phyloP scores from a whole-genome alignment of 345 rosid species.

The Turnera subulata region DNA sequence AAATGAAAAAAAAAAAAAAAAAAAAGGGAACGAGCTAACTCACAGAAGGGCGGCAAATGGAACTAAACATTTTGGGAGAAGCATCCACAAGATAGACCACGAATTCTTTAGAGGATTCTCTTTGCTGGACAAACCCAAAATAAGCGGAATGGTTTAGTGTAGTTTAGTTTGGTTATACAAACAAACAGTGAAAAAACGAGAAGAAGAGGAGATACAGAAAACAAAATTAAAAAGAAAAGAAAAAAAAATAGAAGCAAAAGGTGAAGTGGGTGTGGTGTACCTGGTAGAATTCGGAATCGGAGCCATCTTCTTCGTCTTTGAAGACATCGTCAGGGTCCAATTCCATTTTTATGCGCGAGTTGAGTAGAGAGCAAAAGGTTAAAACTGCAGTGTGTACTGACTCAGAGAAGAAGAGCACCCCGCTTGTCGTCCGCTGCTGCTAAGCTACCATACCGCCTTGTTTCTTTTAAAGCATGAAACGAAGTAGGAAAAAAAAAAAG shows the following conservation, averaged over 20 bases:
- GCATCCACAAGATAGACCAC: constrained; percentile 78
- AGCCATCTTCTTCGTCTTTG: constrained; percentile 80
- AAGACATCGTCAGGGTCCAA: constrained; percentile 88
- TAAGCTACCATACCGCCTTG: too few species aligned
- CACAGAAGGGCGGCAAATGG: constrained; percentile 42
- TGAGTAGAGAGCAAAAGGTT: too few species aligned
- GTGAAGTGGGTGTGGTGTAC: constrained; percentile 19
- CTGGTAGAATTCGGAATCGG: constrained; percentile 52
- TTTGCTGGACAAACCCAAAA: constrained; percentile 33
- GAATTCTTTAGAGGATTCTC: constrained; percentile 63
- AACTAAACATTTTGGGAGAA: constrained; percentile 76
- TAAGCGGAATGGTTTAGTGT: too few species aligned
- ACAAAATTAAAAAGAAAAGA: too few species aligned
- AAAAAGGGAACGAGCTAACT: background rate
- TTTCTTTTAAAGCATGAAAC: too few species aligned
- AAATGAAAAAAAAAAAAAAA: background rate
- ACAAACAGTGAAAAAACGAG: background rate
- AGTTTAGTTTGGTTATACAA: too few species aligned
- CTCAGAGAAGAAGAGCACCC: too few species aligned
- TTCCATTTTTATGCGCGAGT: too few species aligned
- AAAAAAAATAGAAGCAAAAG: too few species aligned
- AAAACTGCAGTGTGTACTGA: too few species aligned
- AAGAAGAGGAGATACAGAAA: background rate
- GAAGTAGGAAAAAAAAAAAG: too few species aligned
- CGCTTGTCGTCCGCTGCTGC: too few species aligned